These are phyloP conservation scores for Saposhnikovia divaricata DNA, from an alignment of 129 eudicot species.

Conservation along the genomic window DNA sequence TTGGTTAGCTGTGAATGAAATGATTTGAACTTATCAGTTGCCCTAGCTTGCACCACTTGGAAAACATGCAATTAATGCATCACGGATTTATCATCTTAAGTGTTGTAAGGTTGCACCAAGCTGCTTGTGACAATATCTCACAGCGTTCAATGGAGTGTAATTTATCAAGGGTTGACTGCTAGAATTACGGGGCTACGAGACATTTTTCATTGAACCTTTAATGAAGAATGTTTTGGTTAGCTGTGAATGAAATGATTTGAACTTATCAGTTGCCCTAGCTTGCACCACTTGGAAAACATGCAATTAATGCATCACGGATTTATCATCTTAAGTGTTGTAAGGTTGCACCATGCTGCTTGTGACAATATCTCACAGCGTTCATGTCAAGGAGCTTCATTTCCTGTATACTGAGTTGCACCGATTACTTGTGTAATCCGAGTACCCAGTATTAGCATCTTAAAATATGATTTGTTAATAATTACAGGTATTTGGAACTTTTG, in stretches of 20 bases:
- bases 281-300: background rate
- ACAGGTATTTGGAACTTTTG: background rate
- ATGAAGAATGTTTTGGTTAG: background rate
- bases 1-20: background rate
- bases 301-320: background rate
- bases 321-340: background rate
- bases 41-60: background rate
- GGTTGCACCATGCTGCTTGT: background rate
- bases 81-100: background rate
- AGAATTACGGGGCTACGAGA: background rate
- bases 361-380: background rate
- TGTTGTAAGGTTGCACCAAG: background rate
- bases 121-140: background rate
- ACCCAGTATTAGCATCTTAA: background rate
- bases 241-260: background rate
- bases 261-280: background rate
- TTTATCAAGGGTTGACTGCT: background rate
- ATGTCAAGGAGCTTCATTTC: background rate
- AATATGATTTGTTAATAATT: background rate
- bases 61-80: constrained; percentile 1
- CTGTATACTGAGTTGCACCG: too few species aligned
- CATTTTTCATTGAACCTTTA: background rate
- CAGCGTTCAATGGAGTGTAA: background rate
- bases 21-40: background rate
- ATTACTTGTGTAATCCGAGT: background rate